phyloP scores from a whole-genome alignment of 306 rosid species.

The Cucumis melo region DNA sequence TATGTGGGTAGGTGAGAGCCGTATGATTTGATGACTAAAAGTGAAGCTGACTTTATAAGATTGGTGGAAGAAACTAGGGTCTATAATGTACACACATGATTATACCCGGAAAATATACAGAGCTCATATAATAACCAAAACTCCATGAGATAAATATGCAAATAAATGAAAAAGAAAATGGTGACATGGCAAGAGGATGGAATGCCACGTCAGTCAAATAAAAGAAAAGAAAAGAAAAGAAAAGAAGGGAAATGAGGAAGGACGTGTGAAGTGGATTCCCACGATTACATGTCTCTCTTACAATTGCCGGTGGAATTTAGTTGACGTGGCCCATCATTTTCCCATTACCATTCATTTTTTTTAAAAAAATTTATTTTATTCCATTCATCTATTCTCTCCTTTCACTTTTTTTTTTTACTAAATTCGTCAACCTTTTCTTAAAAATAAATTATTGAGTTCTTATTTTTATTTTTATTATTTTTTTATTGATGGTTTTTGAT shows the following conservation, averaged over 20 bases:
- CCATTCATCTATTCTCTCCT: neutral
- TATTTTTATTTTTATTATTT: no score
- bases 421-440: no score
- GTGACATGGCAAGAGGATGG: slow-evolving; percentile 10
- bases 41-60: neutral
- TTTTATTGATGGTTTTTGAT: no score
- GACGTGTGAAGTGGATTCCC: slow-evolving; percentile 9
- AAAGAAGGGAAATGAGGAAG: neutral
- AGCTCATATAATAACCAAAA: neutral
- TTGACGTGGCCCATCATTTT: slow-evolving; percentile 7
- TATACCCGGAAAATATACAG: neutral
- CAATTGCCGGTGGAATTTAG: neutral
- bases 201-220: slow-evolving; percentile 24
- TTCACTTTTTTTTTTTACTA: no score
- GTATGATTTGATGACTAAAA: slow-evolving; percentile 1
- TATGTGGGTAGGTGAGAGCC: neutral
- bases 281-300: slow-evolving; percentile 6
- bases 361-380: no score
- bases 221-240: no score
- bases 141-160: neutral
- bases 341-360: neutral
- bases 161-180: neutral
- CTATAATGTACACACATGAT: neutral
- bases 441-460: no score
- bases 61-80: neutral